Evolutionary conservation across 352 stramenopile species (phyloP), one percentile per base, ranked within the genome.

Genomic region (Pythium volutum): DNA sequence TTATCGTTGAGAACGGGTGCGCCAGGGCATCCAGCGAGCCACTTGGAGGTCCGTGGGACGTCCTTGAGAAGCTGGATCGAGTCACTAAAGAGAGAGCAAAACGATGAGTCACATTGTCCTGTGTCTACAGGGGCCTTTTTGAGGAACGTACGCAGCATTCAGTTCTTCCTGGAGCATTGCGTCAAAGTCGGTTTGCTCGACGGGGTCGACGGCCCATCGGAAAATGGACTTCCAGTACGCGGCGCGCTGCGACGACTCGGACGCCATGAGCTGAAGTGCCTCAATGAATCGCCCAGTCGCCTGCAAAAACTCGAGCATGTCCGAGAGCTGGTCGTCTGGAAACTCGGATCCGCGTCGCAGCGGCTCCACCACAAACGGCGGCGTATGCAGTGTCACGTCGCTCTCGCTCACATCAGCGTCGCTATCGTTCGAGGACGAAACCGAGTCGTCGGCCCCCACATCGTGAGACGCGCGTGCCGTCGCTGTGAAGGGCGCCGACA

Each of bases 1-100:
- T 42, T 49, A 14, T 72, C 71, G n/a, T 55, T 67, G 11, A 88
- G 64, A 12, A 70, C 59, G 0, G 85, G 82, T n/a, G 85, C 76
- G 5, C 81, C 83, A 27, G 71, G 71, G 0, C 74, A 89, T 1
- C 70, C 79, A 29, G 77, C 71, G 16, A 94, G 62, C 85, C 85
- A 94, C 45, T 87, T 83, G n/a, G 68, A 74, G 11, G 83, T 92
- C 9, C 85, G 82, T 26, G 85, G 85, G 22, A 94, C 83, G 42
- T 94, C 85, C 56, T 94, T 94, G 25, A 89, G 71, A 0, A 94
- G 73, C 62, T 94, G 85, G 1, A 81, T 71, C 2, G 70, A 69
- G 43, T 94, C 84, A 29, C 81, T 90, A 22, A 3, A 46, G 12
- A 11, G 4, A 23, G 31, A 55, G 15, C 59, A 22, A 62, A 14